Conservation (phyloP, 2,329 filamentous ascomycete genomes). For the Ascosphaera pollenicola region DNA sequence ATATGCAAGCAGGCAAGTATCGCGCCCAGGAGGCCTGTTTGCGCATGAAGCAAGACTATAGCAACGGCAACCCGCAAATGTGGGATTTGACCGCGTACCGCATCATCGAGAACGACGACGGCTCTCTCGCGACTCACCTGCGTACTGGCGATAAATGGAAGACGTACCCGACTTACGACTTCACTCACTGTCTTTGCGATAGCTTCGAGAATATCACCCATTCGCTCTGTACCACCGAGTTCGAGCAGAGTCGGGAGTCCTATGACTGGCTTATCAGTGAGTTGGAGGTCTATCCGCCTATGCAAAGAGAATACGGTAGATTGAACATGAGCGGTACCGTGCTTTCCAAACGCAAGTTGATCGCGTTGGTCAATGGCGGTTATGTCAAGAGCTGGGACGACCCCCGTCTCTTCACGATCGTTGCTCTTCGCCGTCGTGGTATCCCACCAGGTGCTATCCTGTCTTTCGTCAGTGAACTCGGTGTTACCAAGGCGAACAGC, state of each 20-base stretch:
- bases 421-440: constrained; percentile 55
- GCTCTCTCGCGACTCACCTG: constrained; percentile 34
- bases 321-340: constrained; percentile 61
- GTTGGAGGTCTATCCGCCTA: constrained; percentile 66
- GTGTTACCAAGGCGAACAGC: constrained; percentile 57
- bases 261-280: constrained; percentile 81
- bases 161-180: constrained; percentile 92
- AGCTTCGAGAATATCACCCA: constrained; percentile 84
- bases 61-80: constrained; percentile 75
- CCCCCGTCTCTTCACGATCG: constrained; percentile 61
- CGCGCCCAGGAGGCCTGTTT: constrained; percentile 63
- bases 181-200: constrained; percentile 77
- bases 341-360: constrained; percentile 59
- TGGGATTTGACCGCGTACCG: constrained; percentile 91
- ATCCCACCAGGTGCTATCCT: constrained; percentile 66
- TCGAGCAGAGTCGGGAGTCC: constrained; percentile 59
- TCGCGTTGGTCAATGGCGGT: constrained; percentile 48
- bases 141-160: constrained; percentile 67
- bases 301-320: constrained; percentile 67
- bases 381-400: constrained; percentile 43
- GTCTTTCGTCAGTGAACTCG: constrained; percentile 66
- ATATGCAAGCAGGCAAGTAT: constrained; percentile 83
- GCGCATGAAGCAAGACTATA: constrained; percentile 78
- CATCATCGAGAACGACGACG: constrained; percentile 39
- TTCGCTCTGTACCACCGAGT: constrained; percentile 83